A percentile compares a stretch with the other conserved stretches of the same genome.
Evolutionary conservation across 352 stramenopile species (phyloP).

Genomic region (Pythium dissimile): DNA sequence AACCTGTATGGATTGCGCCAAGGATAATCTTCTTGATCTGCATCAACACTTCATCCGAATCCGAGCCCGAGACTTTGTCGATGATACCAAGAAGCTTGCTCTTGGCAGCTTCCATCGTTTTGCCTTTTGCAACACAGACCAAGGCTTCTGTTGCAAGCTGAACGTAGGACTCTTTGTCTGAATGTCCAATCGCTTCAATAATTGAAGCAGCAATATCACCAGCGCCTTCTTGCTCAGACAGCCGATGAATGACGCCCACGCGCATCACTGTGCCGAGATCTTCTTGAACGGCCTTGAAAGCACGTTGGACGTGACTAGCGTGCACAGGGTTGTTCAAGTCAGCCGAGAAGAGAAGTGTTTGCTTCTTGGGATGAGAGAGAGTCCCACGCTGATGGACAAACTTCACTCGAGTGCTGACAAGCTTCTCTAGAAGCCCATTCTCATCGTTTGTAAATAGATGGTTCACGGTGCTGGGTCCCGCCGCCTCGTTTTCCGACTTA

Average conservation of each 20-base stretch:
- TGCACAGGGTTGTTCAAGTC: conserved; percentile 51
- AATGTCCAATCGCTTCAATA: conserved; percentile 43
- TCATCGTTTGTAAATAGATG: conserved; percentile 65
- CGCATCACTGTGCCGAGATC: conserved; percentile 62
- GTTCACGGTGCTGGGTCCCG: conserved; percentile 7
- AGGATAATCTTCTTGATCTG: conserved; percentile 8
- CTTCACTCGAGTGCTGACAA: conserved; percentile 39
- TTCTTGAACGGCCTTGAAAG: conserved; percentile 64
- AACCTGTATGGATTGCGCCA: background rate
- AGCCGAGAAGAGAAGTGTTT: conserved; percentile 59
- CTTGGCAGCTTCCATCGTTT: conserved; percentile 41
- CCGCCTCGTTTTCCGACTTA: conserved; percentile 9
- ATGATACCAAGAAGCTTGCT: conserved; percentile 50
- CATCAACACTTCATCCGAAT: conserved; percentile 15
- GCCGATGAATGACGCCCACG: conserved; percentile 51
- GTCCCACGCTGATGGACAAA: conserved; percentile 59
- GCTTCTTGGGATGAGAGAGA: conserved; percentile 55
- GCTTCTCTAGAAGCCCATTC: conserved; percentile 48
- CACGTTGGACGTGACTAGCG: conserved; percentile 47
- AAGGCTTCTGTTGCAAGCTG: conserved; percentile 57
- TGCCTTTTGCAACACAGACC: conserved; percentile 50
- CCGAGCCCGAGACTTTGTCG: conserved; percentile 14
- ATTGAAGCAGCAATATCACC: conserved; percentile 49
- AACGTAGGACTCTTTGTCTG: conserved; percentile 48
- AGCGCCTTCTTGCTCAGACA: conserved; percentile 17